Evolutionary conservation across 352 stramenopile species (phyloP).

Genomic region (Plasmopara halstedii): DNA sequence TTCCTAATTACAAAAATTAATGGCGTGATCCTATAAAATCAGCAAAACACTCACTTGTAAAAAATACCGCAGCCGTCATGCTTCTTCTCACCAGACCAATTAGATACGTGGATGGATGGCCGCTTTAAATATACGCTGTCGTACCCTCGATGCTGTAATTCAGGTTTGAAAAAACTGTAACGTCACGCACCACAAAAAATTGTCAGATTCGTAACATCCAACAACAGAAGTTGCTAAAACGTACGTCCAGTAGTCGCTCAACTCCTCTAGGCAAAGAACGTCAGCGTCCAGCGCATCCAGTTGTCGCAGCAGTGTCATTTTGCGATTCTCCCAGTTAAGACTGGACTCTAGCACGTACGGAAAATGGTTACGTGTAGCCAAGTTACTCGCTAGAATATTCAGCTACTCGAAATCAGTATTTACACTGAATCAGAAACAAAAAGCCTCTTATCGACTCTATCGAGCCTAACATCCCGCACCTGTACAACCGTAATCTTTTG

Average conservation of each 20-base stretch:
- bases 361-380: slow-evolving; percentile 79
- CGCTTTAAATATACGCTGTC: slow-evolving; percentile 83
- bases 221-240: slow-evolving; percentile 6
- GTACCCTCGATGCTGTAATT: slow-evolving; percentile 66
- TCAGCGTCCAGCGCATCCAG: slow-evolving; percentile 70
- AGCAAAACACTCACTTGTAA: slow-evolving; percentile 48
- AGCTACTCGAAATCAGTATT: slow-evolving; percentile 24
- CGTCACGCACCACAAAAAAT: background rate
- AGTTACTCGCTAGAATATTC: slow-evolving; percentile 82
- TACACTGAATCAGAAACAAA: slow-evolving; percentile 1
- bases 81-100: slow-evolving; percentile 85
- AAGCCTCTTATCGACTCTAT: background rate
- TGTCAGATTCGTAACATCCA: background rate
- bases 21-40: background rate
- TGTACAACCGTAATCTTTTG: slow-evolving; percentile 75
- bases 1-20: slow-evolving; percentile 29
- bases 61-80: slow-evolving; percentile 85
- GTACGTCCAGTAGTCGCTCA: slow-evolving; percentile 86
- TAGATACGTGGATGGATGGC: slow-evolving; percentile 77
- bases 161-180: slow-evolving; percentile 70
- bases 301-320: slow-evolving; percentile 66
- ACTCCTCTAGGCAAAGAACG: slow-evolving; percentile 77
- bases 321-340: slow-evolving; percentile 80
- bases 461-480: slow-evolving; percentile 13
- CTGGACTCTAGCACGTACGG: slow-evolving; percentile 77